These are phyloP conservation scores for Rhizodiscina lignyota DNA, from an alignment of 495 filamentous ascomycete species.

Conservation along the genomic window DNA sequence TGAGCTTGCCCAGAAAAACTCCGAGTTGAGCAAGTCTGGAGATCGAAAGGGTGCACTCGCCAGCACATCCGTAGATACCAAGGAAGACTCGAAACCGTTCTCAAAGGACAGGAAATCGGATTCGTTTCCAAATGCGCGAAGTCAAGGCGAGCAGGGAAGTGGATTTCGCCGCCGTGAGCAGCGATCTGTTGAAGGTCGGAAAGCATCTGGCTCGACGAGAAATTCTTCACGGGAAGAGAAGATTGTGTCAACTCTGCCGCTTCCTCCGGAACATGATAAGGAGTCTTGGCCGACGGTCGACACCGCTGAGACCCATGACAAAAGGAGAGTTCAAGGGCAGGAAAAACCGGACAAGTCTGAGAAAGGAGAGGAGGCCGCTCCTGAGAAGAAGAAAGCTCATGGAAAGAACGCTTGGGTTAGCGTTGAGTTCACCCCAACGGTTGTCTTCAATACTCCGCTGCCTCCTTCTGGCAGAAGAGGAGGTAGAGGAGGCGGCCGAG, in stretches of 20 bases:
- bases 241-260: conserved; percentile 25
- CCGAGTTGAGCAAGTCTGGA: too few species aligned
- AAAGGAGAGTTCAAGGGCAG: conserved; percentile 50
- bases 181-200: not conserved
- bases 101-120: not conserved
- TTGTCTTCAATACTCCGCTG: conserved; percentile 68
- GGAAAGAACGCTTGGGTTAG: conserved; percentile 26
- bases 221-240: conserved; percentile 26
- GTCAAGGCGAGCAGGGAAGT: too few species aligned
- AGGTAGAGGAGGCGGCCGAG: conserved; percentile 13
- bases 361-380: conserved; percentile 17
- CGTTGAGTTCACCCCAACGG: conserved; percentile 55
- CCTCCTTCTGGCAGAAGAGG: conserved; percentile 24
- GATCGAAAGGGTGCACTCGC: too few species aligned
- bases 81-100: conserved; percentile 4
- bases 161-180: not conserved
- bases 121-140: too few species aligned
- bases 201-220: conserved; percentile 18
- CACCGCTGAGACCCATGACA: conserved; percentile 53
- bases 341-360: conserved; percentile 40
- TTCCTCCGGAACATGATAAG: conserved; percentile 53
- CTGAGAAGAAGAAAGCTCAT: conserved; percentile 28
- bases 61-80: too few species aligned
- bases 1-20: too few species aligned
- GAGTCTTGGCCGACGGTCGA: conserved; percentile 84